A percentile compares a stretch with the other conserved stretches of the same genome.
Conservation (phyloP, 805 yeast species). For the Tetrapisispora fleetii region DNA sequence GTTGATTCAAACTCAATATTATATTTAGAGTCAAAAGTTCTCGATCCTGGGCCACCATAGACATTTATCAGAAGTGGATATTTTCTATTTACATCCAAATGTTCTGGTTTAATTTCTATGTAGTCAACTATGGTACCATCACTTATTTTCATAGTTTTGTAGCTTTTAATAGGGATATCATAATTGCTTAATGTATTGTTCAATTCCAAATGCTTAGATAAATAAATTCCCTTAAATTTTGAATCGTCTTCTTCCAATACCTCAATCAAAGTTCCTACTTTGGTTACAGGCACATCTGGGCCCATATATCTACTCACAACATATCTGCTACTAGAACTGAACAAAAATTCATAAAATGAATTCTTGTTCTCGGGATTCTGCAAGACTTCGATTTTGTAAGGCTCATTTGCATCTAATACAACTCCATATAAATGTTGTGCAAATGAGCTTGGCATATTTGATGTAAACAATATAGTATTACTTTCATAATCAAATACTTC, state of each 20-base stretch:
- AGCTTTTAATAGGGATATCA: constrained; percentile 38
- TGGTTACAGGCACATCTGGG: constrained; percentile 16
- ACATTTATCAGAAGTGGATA: constrained; percentile 60
- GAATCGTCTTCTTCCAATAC: constrained; percentile 7
- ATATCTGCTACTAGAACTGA: constrained; percentile 49
- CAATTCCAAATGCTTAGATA: constrained; percentile 11
- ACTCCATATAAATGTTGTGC: constrained; percentile 53
- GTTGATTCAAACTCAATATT: constrained; percentile 49
- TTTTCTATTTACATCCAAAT: constrained; percentile 37
- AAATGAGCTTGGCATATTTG: constrained; percentile 37
- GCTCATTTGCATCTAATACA: constrained; percentile 23
- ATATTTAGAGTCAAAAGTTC: constrained; percentile 40
- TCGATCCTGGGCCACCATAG: constrained; percentile 80
- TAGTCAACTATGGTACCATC: constrained; percentile 39
- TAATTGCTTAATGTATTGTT: constrained; percentile 23
- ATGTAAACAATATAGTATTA: constrained; percentile 43
- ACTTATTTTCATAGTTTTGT: constrained; percentile 33
- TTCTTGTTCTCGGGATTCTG: constrained; percentile 15
- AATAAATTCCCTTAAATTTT: constrained; percentile 4
- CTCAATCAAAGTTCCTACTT: constrained; percentile 18
- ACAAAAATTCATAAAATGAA: constrained; percentile 35
- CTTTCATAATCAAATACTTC: constrained; percentile 39
- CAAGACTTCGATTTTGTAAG: constrained; percentile 3
- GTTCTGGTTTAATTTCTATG: constrained; percentile 53
- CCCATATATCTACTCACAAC: constrained; percentile 22